Evolutionary conservation across 1,139 yeast genomes (phyloP).

Genomic region (Saccharomyces uvarum): DNA sequence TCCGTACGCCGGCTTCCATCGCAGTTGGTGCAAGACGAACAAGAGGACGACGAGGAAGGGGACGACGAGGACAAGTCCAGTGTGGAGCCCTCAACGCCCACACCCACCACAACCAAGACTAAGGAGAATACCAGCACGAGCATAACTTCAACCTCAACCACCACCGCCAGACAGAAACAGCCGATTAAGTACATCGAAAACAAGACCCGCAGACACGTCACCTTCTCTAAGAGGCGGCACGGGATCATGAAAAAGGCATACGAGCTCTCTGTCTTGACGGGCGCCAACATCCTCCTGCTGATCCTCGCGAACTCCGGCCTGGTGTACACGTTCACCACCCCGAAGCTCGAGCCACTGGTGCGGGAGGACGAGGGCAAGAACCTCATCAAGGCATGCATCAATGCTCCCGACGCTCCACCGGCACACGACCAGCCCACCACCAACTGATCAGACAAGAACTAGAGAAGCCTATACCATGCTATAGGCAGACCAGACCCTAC

Average conservation of each 20-base stretch:
- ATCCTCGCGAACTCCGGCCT: constrained; percentile 94
- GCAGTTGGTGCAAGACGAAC: constrained; percentile 1
- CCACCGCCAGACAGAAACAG: constrained; percentile 61
- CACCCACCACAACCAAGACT: background rate
- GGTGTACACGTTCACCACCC: constrained; percentile 94
- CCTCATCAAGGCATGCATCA: constrained; percentile 91
- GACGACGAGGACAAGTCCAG: background rate
- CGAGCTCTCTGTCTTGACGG: constrained; percentile 87
- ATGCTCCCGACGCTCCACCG: constrained; percentile 39
- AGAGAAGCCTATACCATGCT: background rate
- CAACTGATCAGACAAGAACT: background rate
- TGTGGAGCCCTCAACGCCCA: background rate
- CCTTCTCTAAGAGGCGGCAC: constrained; percentile 92
- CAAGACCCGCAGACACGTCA: constrained; percentile 92
- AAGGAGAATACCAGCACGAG: background rate
- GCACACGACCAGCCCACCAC: background rate
- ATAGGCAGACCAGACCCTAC: background rate
- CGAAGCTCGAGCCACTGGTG: constrained; percentile 90
- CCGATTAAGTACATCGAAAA: constrained; percentile 95
- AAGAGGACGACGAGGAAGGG: constrained; percentile 9
- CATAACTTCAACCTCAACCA: background rate
- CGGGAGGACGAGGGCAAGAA: constrained; percentile 93
- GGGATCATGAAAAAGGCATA: constrained; percentile 98
- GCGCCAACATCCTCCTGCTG: constrained; percentile 84
- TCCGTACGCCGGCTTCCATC: background rate